Conservation (phyloP, 768 basidiomycete genomes). For the Amanita polypyramis region DNA sequence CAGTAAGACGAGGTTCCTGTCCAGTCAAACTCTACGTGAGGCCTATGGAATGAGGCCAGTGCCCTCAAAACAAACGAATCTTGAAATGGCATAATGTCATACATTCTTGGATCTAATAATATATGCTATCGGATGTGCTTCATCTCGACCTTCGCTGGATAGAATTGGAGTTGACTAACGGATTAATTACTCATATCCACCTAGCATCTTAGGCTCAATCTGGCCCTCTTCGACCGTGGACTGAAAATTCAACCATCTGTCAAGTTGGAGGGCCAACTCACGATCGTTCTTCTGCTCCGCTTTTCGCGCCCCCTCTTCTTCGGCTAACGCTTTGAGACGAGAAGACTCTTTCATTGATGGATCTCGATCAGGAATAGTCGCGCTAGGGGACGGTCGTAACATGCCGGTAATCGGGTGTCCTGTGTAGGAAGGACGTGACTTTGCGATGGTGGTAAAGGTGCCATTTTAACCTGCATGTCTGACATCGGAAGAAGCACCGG, state of each 20-base stretch:
- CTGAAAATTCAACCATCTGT: slow-evolving; percentile 39
- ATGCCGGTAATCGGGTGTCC: neutral
- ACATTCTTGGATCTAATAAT: neutral
- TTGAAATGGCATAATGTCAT: neutral
- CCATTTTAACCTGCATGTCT: neutral
- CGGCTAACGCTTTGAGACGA: neutral
- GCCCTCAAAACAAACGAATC: neutral
- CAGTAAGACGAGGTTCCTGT: slow-evolving; percentile 18
- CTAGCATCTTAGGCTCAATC: no score
- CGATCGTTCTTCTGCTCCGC: slow-evolving; percentile 30
- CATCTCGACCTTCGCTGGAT: neutral
- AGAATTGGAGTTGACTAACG: neutral
- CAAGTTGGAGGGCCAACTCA: slow-evolving; percentile 42
- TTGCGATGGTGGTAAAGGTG: no score
- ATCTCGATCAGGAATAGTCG: neutral
- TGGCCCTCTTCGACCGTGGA: neutral
- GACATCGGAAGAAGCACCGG: neutral
- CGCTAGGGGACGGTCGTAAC: neutral
- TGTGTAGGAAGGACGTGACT: neutral
- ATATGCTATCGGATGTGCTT: neutral
- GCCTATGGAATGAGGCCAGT: slow-evolving; percentile 2
- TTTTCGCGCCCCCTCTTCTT: slow-evolving; percentile 15
- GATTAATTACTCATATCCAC: neutral
- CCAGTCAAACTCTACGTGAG: slow-evolving; percentile 6
- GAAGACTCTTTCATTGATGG: neutral